Conservation (phyloP, 2,329 filamentous ascomycete genomes). For the Aspergillus pseudotamarii region DNA sequence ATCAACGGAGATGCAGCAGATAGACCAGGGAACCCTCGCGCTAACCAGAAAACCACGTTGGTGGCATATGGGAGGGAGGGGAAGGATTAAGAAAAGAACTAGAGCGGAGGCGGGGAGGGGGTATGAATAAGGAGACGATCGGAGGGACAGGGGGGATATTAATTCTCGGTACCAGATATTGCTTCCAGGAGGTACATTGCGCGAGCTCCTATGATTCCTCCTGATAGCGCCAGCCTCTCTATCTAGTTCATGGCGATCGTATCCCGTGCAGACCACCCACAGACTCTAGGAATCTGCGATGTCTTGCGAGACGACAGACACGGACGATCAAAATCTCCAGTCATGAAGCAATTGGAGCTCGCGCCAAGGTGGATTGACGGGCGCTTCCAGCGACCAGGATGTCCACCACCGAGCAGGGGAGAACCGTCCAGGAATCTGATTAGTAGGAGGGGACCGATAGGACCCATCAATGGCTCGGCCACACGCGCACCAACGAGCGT, state of each 20-base stretch:
- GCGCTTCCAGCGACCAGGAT: conserved; percentile 31
- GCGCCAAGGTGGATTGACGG: conserved; percentile 27
- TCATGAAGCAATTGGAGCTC: conserved; percentile 34
- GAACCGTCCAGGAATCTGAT: conserved; percentile 28
- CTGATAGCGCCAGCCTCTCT: conserved; percentile 11
- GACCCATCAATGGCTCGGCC: conserved; percentile 30
- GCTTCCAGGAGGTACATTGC: not conserved
- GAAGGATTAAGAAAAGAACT: conserved; percentile 12
- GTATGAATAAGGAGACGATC: conserved; percentile 1
- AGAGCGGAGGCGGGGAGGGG: conserved; percentile 12
- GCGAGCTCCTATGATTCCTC: conserved; percentile 9
- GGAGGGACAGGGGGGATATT: not conserved
- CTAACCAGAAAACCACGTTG: conserved; percentile 21
- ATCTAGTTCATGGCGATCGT: conserved; percentile 11
- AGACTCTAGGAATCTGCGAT: conserved; percentile 14
- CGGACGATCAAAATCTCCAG: conserved; percentile 35
- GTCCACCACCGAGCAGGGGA: conserved; percentile 9
- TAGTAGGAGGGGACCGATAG: conserved; percentile 34
- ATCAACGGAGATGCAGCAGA: conserved; percentile 21
- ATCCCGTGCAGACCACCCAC: conserved; percentile 11
- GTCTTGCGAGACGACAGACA: conserved; percentile 29
- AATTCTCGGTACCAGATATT: not conserved
- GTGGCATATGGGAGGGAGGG: conserved; percentile 14
- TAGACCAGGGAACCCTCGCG: conserved; percentile 12
- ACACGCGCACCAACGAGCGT: conserved; percentile 36